phyloP scores from a whole-genome alignment of 202 grass and related monocot genomes.

The Miscanthus sacchariflorus region DNA sequence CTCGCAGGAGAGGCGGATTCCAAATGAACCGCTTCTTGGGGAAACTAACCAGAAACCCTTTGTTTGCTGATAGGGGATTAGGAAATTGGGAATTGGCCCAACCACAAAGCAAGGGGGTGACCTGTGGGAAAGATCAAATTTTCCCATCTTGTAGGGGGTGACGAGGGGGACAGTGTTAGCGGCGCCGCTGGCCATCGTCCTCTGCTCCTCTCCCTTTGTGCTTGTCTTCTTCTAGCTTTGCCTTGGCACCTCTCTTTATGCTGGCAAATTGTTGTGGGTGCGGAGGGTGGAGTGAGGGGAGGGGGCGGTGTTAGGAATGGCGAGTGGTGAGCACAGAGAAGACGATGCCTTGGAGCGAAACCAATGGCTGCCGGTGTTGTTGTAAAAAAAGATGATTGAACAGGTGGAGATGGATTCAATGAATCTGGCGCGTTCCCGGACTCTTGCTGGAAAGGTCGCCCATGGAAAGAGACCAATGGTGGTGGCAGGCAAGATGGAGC shows the following conservation, averaged over 20 bases:
- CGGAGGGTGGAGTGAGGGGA: not conserved
- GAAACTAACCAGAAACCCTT: not conserved
- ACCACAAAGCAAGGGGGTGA: not conserved
- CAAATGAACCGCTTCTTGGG: constrained; percentile 22
- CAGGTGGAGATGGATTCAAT: not conserved
- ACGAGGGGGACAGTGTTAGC: constrained; percentile 35
- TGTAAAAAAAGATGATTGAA: not conserved
- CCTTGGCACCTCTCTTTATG: not conserved
- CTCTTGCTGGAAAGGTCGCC: not conserved
- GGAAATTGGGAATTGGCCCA: not conserved
- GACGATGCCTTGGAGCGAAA: not conserved
- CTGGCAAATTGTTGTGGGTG: not conserved
- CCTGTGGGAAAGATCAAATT: constrained; percentile 67
- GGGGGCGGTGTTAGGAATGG: not conserved
- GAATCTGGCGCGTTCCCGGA: not conserved
- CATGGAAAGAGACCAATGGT: not conserved
- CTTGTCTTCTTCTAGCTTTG: not conserved
- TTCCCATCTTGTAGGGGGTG: constrained; percentile 65
- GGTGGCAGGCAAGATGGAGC: not conserved
- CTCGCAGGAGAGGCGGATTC: constrained; percentile 7
- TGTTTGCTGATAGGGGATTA: not conserved
- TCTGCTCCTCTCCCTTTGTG: not conserved
- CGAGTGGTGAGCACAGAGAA: not conserved
- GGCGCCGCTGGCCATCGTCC: constrained; percentile 27
- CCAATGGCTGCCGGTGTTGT: not conserved